Conservation (phyloP, 257 asterid genomes). For the Solanum sejunctum region DNA sequence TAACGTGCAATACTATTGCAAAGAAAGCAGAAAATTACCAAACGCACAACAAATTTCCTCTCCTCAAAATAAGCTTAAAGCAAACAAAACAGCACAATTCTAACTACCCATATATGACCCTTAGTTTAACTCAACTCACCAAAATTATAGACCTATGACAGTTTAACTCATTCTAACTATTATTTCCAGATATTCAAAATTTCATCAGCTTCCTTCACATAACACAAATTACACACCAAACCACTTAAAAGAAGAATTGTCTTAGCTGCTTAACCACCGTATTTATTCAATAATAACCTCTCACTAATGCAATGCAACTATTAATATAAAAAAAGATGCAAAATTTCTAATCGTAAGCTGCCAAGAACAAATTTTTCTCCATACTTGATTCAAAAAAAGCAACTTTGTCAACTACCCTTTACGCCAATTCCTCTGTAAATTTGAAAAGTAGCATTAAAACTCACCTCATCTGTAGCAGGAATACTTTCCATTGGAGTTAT, state of each 20-base stretch:
- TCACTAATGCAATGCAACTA: neutral
- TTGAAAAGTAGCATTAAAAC: neutral
- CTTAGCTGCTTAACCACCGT: neutral
- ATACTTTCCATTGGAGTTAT: neutral
- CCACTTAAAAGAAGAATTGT: neutral
- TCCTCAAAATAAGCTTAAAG: neutral
- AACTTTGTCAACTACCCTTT: neutral
- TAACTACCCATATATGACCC: neutral
- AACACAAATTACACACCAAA: neutral
- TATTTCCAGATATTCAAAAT: neutral
- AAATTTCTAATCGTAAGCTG: neutral
- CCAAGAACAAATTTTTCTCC: neutral
- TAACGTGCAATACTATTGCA: neutral
- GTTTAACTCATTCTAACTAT: neutral
- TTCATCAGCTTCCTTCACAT: neutral
- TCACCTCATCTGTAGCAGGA: neutral
- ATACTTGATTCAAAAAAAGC: neutral
- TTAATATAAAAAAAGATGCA: neutral
- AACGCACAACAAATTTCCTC: neutral
- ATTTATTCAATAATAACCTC: neutral
- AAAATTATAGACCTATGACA: neutral
- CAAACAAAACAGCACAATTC: neutral
- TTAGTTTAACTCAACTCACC: neutral
- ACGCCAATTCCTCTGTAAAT: neutral
- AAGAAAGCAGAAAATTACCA: neutral